A percentile compares a stretch with the other conserved stretches of the same genome.
phyloP scores from a whole-genome alignment of 768 basidiomycete species.

The Pleurotus citrinopileatus region DNA sequence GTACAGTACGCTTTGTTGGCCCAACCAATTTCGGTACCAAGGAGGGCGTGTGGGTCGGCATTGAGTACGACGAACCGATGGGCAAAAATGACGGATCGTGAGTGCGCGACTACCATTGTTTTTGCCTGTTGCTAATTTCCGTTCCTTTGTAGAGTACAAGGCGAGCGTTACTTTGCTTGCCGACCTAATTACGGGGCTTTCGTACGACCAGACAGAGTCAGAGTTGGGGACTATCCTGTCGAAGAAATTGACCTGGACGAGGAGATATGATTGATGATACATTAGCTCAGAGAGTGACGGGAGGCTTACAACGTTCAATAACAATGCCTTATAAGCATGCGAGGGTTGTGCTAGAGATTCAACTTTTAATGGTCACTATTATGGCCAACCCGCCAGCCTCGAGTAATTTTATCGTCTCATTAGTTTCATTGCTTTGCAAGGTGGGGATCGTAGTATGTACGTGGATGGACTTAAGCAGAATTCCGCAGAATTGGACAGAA shows the following conservation, averaged over 20 bases:
- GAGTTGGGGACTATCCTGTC: slow-evolving; percentile 83
- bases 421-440: no score
- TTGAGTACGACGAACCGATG: slow-evolving; percentile 93
- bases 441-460: no score
- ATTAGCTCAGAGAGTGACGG: background rate
- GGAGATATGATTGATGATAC: slow-evolving; percentile 50
- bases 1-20: slow-evolving; percentile 85
- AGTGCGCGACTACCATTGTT: slow-evolving; percentile 30
- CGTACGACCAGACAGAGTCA: slow-evolving; percentile 79
- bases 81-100: slow-evolving; percentile 96
- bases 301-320: no score
- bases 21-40: slow-evolving; percentile 69
- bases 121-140: slow-evolving; percentile 9
- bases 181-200: slow-evolving; percentile 78
- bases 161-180: slow-evolving; percentile 83
- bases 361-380: no score
- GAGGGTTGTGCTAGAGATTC: no score
- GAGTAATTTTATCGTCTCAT: no score
- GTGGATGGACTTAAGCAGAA: no score
- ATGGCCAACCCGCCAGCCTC: no score
- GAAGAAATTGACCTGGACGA: slow-evolving; percentile 77
- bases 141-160: slow-evolving; percentile 61
- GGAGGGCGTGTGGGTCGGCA: slow-evolving; percentile 77
- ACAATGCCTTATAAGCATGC: no score
- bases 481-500: background rate